Percentiles rank a stretch among this genome's conserved stretches.
Evolutionary conservation across 2,329 filamentous ascomycete species (phyloP).

Genomic region (Zymoseptoria tritici): DNA sequence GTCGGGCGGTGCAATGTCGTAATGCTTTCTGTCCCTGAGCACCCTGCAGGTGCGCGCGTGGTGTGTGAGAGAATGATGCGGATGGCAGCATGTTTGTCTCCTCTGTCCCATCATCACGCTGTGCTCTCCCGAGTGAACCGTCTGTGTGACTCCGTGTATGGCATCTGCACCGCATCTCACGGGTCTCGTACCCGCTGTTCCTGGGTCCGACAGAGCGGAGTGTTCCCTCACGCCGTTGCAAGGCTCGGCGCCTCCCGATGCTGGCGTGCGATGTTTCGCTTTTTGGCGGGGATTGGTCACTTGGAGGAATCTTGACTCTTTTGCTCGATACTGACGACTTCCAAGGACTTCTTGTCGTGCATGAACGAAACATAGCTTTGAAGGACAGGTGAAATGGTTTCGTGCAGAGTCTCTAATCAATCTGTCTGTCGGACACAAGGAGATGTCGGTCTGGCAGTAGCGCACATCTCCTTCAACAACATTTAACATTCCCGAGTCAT

Average conservation of each 20-base stretch:
- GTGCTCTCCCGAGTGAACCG: neutral
- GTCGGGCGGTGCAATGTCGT: conserved; percentile 6
- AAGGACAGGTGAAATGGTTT: neutral
- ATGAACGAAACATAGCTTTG: neutral
- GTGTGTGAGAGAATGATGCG: neutral
- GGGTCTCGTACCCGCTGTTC: neutral
- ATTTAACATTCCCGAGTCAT: neutral
- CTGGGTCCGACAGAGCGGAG: neutral
- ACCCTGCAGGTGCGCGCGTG: neutral
- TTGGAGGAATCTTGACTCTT: neutral
- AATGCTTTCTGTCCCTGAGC: conserved; percentile 1
- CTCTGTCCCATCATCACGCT: neutral
- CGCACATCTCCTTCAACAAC: neutral
- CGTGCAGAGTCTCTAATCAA: neutral
- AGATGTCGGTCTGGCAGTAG: neutral
- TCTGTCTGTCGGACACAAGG: neutral
- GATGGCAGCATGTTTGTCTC: neutral
- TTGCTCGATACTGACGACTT: neutral
- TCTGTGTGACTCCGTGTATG: neutral
- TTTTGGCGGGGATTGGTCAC: neutral
- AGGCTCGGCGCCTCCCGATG: neutral
- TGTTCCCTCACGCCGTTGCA: neutral
- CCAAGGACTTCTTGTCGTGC: neutral
- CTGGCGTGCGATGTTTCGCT: neutral
- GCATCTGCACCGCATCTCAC: neutral